Evolutionary conservation across 805 yeast genomes (phyloP), one percentile per base, ranked within the genome.

Genomic region (Starmerella khaoyaiensis): DNA sequence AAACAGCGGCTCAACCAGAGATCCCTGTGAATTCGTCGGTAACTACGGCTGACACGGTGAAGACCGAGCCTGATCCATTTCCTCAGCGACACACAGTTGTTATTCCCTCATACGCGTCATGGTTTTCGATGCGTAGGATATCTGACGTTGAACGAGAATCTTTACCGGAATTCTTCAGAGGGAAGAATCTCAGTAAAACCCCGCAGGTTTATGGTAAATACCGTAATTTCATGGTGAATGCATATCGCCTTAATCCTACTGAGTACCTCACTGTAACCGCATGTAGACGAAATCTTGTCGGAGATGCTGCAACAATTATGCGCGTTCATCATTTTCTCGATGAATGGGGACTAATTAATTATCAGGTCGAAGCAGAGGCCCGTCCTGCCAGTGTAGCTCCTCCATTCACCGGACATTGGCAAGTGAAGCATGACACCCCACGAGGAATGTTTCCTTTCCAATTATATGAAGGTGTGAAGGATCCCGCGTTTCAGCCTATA

Each of bases 281-380:
- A 0, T 79, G 84, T 39, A 74, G 97, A 55, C 74, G 96, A 50
- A 82, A 82, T 49, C 66, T 86, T 40, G 84, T 82, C 11, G 93
- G 94, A 39, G 96, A 86, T 62, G 94, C 83, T 5, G 87, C 93
- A 2, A 72, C 94, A 0, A 69, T 86, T 42, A 71, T 84, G 67
- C 72, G 94, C 45, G 74, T 86, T 7, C 94, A 82, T 53, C 68
- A 76, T 36, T 84, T 86, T 54, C 62, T 86, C 40, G 81, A 74
- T 49, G 79, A 79, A 56, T 86, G 96, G 96, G 96, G 96, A 0
- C 64, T 86, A 35, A 81, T 86, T 36, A 86, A 86, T 58, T 86
- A 86, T 57, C 96, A 86, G 58, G 93, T 86, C 2, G 80, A 78
- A 54, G 81, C 86, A 1, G 79, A 73, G 45, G 65, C 75, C 37